phyloP scores from a whole-genome alignment of 2,329 filamentous ascomycete genomes.

The Knufia fluminis region DNA sequence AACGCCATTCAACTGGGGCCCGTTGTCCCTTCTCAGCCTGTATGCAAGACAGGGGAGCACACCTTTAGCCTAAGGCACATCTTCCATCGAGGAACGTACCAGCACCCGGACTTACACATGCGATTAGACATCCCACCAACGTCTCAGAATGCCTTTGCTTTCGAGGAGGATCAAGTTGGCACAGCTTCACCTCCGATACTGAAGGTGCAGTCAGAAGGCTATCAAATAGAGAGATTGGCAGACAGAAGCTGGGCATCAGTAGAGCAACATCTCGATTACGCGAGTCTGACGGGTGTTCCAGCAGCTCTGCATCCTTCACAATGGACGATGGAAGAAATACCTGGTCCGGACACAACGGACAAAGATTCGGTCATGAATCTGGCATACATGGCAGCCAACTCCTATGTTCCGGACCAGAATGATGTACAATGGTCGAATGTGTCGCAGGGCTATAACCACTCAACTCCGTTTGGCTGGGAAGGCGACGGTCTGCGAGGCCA shows the following conservation, averaged over 20 bases:
- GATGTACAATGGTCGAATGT: slow-evolving; percentile 77
- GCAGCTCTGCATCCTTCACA: slow-evolving; percentile 60
- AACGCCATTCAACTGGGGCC: slow-evolving; percentile 9
- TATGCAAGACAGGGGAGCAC: neutral
- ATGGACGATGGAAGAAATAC: slow-evolving; percentile 73
- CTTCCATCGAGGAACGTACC: slow-evolving; percentile 80
- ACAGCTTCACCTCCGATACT: slow-evolving; percentile 12
- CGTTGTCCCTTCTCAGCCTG: neutral
- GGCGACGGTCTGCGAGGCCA: slow-evolving; percentile 81
- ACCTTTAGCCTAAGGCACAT: slow-evolving; percentile 65
- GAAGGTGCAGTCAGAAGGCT: slow-evolving; percentile 52
- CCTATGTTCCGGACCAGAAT: slow-evolving; percentile 67
- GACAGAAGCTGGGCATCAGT: slow-evolving; percentile 70
- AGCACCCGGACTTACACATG: slow-evolving; percentile 67
- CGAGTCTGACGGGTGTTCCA: slow-evolving; percentile 58
- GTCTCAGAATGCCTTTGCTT: slow-evolving; percentile 44
- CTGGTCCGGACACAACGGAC: slow-evolving; percentile 73
- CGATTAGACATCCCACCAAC: slow-evolving; percentile 57
- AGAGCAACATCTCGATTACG: slow-evolving; percentile 66
- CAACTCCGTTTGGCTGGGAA: slow-evolving; percentile 87
- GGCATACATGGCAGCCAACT: slow-evolving; percentile 80
- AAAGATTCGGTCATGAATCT: slow-evolving; percentile 75
- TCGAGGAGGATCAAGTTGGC: slow-evolving; percentile 41
- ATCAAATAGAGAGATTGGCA: slow-evolving; percentile 68
- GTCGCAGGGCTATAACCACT: slow-evolving; percentile 70